Evolutionary conservation across 2,329 filamentous ascomycete genomes (phyloP).

Genomic region (Aspergillus eucalypticola): DNA sequence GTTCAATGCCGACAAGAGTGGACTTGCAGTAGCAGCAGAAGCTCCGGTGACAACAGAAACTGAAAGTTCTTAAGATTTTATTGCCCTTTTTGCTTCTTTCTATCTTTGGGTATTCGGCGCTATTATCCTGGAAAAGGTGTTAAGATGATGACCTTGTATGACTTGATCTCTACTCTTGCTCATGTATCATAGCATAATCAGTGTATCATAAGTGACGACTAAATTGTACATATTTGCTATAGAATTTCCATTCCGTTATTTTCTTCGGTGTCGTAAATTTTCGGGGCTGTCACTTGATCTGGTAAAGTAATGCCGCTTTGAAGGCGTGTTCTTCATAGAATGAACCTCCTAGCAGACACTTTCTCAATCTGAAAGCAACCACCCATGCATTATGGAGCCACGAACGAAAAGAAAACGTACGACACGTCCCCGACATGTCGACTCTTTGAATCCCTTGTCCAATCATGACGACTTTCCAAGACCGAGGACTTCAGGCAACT

Average conservation of each 20-base stretch:
- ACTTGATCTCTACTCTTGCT: not conserved
- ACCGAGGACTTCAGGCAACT: not conserved
- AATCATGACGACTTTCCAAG: not conserved
- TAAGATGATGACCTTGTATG: conserved; percentile 7
- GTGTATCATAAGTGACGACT: conserved; percentile 14
- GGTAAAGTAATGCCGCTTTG: not conserved
- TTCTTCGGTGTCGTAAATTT: not conserved
- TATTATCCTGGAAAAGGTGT: conserved; percentile 5
- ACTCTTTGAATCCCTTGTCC: conserved; percentile 2
- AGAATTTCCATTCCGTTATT: not conserved
- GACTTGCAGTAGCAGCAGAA: conserved; percentile 53
- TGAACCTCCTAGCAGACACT: not conserved
- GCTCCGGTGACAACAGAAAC: conserved; percentile 10
- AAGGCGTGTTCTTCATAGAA: not conserved
- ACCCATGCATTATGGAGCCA: conserved; percentile 6
- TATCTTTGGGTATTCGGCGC: not conserved
- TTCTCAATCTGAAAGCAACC: not conserved
- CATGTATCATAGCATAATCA: conserved; percentile 17
- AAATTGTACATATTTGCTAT: not conserved
- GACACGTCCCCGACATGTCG: not conserved
- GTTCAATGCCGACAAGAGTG: conserved; percentile 63
- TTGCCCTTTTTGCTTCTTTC: not conserved
- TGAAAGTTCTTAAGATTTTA: conserved; percentile 13
- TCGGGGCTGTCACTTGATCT: not conserved
- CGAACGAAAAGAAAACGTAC: conserved; percentile 14